Conservation (phyloP, 2,329 filamentous ascomycete genomes). For the Scorias spongiosa region DNA sequence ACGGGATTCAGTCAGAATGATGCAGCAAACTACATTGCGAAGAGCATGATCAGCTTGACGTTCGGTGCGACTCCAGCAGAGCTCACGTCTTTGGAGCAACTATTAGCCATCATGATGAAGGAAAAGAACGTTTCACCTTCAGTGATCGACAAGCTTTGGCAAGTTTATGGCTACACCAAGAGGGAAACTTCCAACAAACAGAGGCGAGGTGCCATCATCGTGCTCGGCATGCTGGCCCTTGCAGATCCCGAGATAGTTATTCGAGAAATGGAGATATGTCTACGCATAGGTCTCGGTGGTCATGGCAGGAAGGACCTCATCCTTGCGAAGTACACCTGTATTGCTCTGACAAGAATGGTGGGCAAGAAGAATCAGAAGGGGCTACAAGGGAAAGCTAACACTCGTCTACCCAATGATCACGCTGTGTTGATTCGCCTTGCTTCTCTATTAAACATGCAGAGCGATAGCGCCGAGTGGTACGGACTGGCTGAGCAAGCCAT, state of each 20-base stretch:
- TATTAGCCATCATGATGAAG: constrained; percentile 96
- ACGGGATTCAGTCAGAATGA: constrained; percentile 78
- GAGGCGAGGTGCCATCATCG: constrained; percentile 83
- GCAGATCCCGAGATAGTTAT: constrained; percentile 87
- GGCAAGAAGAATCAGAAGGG: constrained; percentile 67
- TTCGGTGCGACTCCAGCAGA: constrained; percentile 92
- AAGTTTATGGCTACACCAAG: constrained; percentile 89
- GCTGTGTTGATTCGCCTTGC: constrained; percentile 69
- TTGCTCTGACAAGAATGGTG: constrained; percentile 82
- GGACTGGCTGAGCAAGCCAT: constrained; percentile 94
- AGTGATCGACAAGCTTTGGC: constrained; percentile 88
- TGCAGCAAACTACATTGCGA: constrained; percentile 84
- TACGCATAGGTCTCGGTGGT: constrained; percentile 72
- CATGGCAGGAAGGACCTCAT: constrained; percentile 71
- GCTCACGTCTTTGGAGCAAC: constrained; percentile 84
- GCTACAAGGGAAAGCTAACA: constrained; percentile 46
- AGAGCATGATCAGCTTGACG: constrained; percentile 98
- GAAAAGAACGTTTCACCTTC: constrained; percentile 70
- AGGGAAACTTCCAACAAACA: constrained; percentile 86
- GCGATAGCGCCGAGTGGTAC: constrained; percentile 83
- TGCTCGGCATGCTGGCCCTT: constrained; percentile 88
- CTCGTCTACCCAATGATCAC: constrained; percentile 80
- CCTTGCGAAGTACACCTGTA: constrained; percentile 87
- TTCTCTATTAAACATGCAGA: constrained; percentile 69
- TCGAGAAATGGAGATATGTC: constrained; percentile 86